Evolutionary conservation across 345 rosid genomes (phyloP).

Genomic region (Excoecaria cochinchinensis): DNA sequence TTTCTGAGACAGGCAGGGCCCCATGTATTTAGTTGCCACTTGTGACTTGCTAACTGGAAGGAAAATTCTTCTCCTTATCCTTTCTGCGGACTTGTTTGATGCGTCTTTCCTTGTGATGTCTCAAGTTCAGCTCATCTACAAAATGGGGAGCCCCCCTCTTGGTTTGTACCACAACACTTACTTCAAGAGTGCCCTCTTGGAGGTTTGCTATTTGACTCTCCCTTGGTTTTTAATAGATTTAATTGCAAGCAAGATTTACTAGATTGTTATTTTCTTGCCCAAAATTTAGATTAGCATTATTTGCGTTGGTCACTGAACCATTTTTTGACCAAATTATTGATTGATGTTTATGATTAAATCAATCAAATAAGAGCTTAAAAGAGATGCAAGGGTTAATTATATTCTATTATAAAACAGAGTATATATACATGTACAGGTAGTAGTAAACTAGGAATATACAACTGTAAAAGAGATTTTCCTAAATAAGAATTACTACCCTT

Average conservation of each 20-base stretch:
- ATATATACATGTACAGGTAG: too few species aligned
- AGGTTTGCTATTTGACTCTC: conserved; percentile 5
- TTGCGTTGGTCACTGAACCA: too few species aligned
- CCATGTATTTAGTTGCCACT: conserved; percentile 11
- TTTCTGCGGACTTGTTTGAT: background rate
- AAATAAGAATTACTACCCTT: too few species aligned
- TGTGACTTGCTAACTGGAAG: background rate
- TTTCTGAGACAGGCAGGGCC: background rate
- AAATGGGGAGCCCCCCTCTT: background rate
- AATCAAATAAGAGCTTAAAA: background rate
- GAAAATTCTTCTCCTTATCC: background rate
- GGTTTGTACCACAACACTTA: background rate
- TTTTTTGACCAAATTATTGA: background rate
- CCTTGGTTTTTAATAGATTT: conserved; percentile 6
- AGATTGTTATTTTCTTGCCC: background rate
- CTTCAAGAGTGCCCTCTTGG: conserved; percentile 7
- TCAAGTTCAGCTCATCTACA: background rate
- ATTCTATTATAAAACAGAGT: too few species aligned
- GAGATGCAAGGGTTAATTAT: too few species aligned
- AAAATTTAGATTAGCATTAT: too few species aligned
- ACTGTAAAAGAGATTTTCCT: too few species aligned
- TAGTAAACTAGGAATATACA: too few species aligned
- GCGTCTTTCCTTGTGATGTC: background rate
- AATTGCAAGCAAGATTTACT: background rate
- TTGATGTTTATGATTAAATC: background rate